Evolutionary conservation across 495 filamentous ascomycete genomes (phyloP).

Genomic region (Neurospora intermedia): DNA sequence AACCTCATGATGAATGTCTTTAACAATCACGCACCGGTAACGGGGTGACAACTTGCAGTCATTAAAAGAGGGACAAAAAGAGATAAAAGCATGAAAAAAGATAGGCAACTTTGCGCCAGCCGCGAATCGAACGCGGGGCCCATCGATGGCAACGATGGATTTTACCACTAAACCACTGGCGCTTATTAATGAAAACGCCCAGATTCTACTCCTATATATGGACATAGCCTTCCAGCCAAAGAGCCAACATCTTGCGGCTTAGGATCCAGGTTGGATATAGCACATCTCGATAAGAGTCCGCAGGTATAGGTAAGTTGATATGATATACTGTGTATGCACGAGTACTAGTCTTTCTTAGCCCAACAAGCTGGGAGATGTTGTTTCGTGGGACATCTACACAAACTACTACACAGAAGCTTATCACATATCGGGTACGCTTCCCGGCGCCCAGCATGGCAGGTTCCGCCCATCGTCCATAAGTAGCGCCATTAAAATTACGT

Average conservation of each 20-base stretch:
- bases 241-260: not conserved
- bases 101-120: slow-evolving; percentile 2
- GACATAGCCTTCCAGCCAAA: not conserved
- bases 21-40: not conserved
- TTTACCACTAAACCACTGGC: slow-evolving; percentile 23
- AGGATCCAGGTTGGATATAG: not conserved
- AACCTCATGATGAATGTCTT: not conserved
- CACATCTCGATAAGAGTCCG: not conserved
- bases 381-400: not conserved
- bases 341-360: not conserved
- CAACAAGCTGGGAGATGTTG: not conserved
- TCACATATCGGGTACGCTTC: not conserved
- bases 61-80: not conserved
- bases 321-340: not conserved
- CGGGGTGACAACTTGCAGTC: too few relatives aligned
- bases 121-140: slow-evolving; percentile 42
- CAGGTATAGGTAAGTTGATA: not conserved
- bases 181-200: not conserved
- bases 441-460: not conserved
- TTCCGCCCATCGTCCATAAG: not conserved
- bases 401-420: not conserved
- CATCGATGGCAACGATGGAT: slow-evolving; percentile 43
- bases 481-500: not conserved
- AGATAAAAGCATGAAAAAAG: not conserved
- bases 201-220: too few relatives aligned